These are phyloP conservation scores for Mycena olivaceomarginata DNA, from an alignment of 768 basidiomycete genomes.

Conservation along the genomic window DNA sequence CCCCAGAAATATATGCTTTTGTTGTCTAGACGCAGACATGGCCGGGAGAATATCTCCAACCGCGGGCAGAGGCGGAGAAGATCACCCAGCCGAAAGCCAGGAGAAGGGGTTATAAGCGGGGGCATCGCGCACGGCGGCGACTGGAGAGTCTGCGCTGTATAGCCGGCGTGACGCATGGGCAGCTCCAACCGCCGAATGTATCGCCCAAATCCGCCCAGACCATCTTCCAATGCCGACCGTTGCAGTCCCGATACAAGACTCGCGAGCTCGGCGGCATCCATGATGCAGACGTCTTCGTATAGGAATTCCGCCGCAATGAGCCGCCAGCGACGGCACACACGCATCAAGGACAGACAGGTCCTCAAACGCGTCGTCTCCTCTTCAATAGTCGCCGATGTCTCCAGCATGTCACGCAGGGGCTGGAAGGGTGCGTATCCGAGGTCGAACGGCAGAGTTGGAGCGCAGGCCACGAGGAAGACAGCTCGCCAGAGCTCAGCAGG, in stretches of 20 bases:
- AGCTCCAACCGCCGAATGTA: conserved; percentile 39
- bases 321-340: conserved; percentile 25
- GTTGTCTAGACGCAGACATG: conserved; percentile 32
- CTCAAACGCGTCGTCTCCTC: background rate
- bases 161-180: background rate
- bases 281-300: conserved; percentile 33
- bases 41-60: conserved; percentile 45
- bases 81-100: background rate
- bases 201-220: conserved; percentile 1
- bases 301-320: conserved; percentile 29
- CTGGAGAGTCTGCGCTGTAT: background rate
- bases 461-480: conserved; percentile 9
- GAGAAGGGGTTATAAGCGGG: background rate
- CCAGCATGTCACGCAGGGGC: conserved; percentile 5
- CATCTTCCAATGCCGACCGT: conserved; percentile 26
- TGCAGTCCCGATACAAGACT: conserved; percentile 26
- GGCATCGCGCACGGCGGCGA: background rate
- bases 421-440: conserved; percentile 24
- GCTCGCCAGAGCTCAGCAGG: conserved; percentile 35
- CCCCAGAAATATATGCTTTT: conserved; percentile 32
- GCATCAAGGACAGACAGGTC: conserved; percentile 24
- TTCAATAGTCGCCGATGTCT: background rate
- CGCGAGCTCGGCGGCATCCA: background rate
- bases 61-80: conserved; percentile 19
- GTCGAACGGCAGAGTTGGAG: background rate